Conservation (phyloP, 192 early-diverging fungal species). For the Diversispora epigaea region DNA sequence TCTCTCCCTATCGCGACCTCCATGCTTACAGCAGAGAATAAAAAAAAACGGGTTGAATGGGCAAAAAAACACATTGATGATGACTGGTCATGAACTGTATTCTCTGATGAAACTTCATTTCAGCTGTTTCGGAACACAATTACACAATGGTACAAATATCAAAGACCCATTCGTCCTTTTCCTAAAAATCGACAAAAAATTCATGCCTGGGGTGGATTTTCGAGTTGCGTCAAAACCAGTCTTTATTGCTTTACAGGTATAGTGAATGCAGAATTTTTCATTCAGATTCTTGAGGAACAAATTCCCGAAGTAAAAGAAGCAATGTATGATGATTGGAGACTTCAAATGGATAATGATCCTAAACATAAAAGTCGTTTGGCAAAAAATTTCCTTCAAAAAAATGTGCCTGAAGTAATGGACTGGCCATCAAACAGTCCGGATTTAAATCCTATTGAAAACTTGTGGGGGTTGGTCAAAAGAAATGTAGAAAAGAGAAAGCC, state of each 20-base stretch:
- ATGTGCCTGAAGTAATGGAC: not conserved
- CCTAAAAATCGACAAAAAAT: not conserved
- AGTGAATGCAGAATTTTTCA: not conserved
- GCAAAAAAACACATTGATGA: too few species aligned
- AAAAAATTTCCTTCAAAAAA: not conserved
- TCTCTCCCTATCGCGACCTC: too few species aligned
- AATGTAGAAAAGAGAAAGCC: not conserved
- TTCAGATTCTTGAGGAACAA: not conserved
- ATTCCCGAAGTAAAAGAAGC: not conserved
- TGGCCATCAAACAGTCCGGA: not conserved
- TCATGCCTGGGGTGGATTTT: not conserved
- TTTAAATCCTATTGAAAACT: not conserved
- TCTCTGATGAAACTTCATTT: too few species aligned
- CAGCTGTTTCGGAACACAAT: too few species aligned
- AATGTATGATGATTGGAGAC: not conserved
- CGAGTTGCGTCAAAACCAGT: not conserved
- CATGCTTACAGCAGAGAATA: too few species aligned
- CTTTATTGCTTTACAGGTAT: not conserved
- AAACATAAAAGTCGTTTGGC: not conserved
- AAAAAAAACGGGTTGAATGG: too few species aligned
- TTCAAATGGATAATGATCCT: not conserved
- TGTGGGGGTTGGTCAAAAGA: not conserved
- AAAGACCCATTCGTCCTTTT: not conserved
- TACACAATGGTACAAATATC: too few species aligned
- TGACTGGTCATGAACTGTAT: too few species aligned